These are phyloP conservation scores for Pythium pyrilobum DNA, from an alignment of 352 stramenopile genomes.

Conservation along the genomic window DNA sequence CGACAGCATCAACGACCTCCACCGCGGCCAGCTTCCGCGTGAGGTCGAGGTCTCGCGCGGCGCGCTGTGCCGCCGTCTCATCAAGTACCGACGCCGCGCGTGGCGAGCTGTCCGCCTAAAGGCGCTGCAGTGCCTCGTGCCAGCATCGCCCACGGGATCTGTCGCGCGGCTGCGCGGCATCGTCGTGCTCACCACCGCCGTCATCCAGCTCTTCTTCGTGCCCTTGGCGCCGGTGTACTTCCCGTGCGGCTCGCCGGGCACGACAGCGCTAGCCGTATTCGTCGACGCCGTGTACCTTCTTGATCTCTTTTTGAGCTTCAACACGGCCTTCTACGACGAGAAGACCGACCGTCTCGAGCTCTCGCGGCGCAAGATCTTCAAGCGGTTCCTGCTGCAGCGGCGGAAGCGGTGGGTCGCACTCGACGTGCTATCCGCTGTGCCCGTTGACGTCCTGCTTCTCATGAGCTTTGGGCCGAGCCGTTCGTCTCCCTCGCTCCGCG, in stretches of 20 bases:
- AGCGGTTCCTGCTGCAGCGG: neutral
- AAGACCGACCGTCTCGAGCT: slow-evolving; percentile 9
- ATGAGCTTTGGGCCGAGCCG: neutral
- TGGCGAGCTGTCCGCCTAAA: neutral
- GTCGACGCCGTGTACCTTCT: slow-evolving; percentile 8
- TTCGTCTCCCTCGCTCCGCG: too few species aligned
- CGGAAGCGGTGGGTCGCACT: slow-evolving; percentile 1
- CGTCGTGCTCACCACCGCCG: neutral
- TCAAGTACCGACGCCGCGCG: neutral
- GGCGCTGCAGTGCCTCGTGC: neutral
- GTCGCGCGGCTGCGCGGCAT: neutral
- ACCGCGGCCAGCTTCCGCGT: neutral
- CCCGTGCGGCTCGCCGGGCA: neutral
- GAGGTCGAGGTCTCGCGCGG: neutral
- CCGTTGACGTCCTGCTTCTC: neutral
- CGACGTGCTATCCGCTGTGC: slow-evolving; percentile 4
- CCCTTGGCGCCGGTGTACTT: slow-evolving; percentile 14
- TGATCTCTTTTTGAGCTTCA: slow-evolving; percentile 11
- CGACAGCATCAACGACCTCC: slow-evolving; percentile 4
- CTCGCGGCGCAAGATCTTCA: neutral
- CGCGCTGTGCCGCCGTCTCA: neutral
- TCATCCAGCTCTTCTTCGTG: slow-evolving; percentile 12
- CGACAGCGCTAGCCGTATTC: neutral
- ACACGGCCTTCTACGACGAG: slow-evolving; percentile 15
- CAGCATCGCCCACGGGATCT: slow-evolving; percentile 4